Evolutionary conservation across 306 rosid genomes (phyloP).

Genomic region (Quercus gilva): DNA sequence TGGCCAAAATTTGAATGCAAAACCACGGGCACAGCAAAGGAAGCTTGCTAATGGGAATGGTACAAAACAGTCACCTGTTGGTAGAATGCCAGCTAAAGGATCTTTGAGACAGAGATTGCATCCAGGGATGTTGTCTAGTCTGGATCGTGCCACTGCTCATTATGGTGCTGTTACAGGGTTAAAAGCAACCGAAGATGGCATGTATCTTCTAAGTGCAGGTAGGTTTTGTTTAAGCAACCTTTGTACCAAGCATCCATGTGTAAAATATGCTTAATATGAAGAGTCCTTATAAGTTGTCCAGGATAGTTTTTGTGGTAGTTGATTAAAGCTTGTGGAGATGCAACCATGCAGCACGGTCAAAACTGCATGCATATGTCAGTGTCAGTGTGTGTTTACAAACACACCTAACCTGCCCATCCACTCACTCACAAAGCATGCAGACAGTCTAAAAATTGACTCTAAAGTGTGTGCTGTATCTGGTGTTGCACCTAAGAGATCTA

Average conservation of each 20-base stretch:
- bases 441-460: background rate
- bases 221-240: constrained; percentile 1
- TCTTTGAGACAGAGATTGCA: constrained; percentile 74
- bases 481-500: background rate
- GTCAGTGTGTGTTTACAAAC: background rate
- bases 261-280: background rate
- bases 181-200: constrained; percentile 81
- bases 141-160: constrained; percentile 95
- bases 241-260: background rate
- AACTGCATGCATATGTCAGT: background rate
- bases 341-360: background rate
- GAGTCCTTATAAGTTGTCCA: background rate
- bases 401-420: no score
- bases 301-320: background rate
- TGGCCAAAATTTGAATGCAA: constrained; percentile 36
- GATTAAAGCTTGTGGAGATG: background rate
- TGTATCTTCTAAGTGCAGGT: constrained; percentile 97
- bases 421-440: background rate
- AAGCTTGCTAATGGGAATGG: constrained; percentile 61
- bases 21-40: constrained; percentile 52
- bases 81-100: constrained; percentile 64
- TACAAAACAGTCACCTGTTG: constrained; percentile 42
- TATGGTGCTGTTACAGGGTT: constrained; percentile 94
- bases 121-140: constrained; percentile 90
- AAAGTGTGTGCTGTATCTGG: background rate